Evolutionary conservation across 495 filamentous ascomycete species (phyloP).

Genomic region (Apodospora peruviana): DNA sequence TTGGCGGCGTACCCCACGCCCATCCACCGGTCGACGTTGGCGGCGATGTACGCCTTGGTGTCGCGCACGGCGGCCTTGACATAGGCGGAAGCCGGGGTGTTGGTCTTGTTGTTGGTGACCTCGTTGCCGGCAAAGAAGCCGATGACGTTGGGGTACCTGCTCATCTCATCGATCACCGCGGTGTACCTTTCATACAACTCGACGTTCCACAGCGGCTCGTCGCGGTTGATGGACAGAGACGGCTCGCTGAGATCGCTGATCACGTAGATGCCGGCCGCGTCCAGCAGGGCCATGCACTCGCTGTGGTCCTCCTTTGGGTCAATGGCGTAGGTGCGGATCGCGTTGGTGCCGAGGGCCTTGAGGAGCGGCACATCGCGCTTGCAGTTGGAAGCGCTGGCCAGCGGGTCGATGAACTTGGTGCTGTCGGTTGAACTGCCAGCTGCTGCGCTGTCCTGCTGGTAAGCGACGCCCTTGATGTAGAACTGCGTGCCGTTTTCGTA

Average conservation of each 20-base stretch:
- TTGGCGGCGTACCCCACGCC: slow-evolving; percentile 94
- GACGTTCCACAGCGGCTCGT: slow-evolving; percentile 68
- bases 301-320: slow-evolving; percentile 73
- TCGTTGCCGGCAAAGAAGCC: slow-evolving; percentile 98
- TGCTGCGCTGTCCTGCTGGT: slow-evolving; percentile 57
- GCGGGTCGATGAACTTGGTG: slow-evolving; percentile 55
- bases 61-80: slow-evolving; percentile 97
- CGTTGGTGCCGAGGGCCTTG: slow-evolving; percentile 72
- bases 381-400: slow-evolving; percentile 65
- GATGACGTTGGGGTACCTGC: slow-evolving; percentile 76
- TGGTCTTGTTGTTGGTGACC: slow-evolving; percentile 77
- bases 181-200: slow-evolving; percentile 75
- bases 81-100: slow-evolving; percentile 81
- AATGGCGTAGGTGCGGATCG: slow-evolving; percentile 89
- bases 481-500: slow-evolving; percentile 70
- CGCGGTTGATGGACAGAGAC: slow-evolving; percentile 73
- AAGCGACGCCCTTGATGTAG: slow-evolving; percentile 83
- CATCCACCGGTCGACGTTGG: slow-evolving; percentile 68
- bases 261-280: slow-evolving; percentile 88
- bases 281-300: slow-evolving; percentile 77
- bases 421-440: slow-evolving; percentile 29
- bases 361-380: slow-evolving; percentile 80
- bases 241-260: slow-evolving; percentile 85
- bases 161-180: slow-evolving; percentile 71
- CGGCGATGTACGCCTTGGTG: slow-evolving; percentile 85